These are phyloP conservation scores for Penicillium crystallinum DNA, from an alignment of 495 filamentous ascomycete species.

Conservation along the genomic window DNA sequence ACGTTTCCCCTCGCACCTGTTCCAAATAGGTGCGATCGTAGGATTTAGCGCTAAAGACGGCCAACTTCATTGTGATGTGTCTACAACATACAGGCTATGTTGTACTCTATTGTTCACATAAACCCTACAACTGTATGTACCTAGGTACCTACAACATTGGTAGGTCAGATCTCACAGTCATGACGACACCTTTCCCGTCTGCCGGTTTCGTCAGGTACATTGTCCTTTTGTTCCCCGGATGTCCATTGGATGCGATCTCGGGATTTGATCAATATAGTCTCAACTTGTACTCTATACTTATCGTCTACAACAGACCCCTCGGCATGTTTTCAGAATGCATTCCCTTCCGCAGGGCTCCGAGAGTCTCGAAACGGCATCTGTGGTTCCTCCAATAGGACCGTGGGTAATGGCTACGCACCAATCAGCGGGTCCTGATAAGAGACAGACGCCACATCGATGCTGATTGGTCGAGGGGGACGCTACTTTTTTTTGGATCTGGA, in stretches of 20 bases:
- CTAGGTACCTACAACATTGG: no score
- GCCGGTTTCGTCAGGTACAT: no score
- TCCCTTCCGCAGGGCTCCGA: not conserved
- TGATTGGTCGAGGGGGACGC: no score
- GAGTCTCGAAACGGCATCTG: no score
- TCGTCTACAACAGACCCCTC: no score
- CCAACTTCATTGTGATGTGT: conserved; percentile 47
- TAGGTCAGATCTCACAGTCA: not conserved
- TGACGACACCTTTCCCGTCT: no score
- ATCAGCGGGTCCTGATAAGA: conserved; percentile 1
- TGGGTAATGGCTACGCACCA: not conserved
- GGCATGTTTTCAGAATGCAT: no score
- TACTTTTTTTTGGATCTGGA: no score
- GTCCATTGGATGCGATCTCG: not conserved
- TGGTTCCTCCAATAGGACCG: not conserved
- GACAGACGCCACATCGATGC: not conserved
- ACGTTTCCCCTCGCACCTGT: conserved; percentile 18
- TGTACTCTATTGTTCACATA: no score
- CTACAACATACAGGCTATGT: no score
- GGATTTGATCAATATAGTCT: not conserved
- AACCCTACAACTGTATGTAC: no score
- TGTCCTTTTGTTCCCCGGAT: not conserved
- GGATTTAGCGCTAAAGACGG: conserved; percentile 58
- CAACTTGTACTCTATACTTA: no score
- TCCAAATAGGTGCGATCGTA: conserved; percentile 53